phyloP scores from a whole-genome alignment of 805 yeast species.

The Myxozyma vanderwaltii region DNA sequence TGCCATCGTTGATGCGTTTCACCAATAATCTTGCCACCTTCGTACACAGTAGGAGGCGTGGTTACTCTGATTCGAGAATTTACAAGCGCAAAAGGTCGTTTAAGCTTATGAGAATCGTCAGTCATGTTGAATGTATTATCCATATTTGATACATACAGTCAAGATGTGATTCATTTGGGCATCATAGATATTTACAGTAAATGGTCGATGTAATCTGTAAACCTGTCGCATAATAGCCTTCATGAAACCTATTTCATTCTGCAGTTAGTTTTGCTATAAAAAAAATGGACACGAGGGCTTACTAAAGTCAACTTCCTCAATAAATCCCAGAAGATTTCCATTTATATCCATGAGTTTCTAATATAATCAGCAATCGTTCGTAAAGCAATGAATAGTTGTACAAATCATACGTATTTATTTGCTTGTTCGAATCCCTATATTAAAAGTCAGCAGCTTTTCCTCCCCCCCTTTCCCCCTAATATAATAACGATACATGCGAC shows the following conservation, averaged over 20 bases:
- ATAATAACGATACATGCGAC: not conserved
- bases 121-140: too few relatives aligned
- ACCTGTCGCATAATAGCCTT: constrained; percentile 80
- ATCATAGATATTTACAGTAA: constrained; percentile 45
- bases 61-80: constrained; percentile 82
- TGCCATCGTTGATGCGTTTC: constrained; percentile 95
- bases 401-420: constrained; percentile 56
- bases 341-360: constrained; percentile 61
- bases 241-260: constrained; percentile 40
- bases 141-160: constrained; percentile 34
- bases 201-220: constrained; percentile 82
- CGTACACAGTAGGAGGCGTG: constrained; percentile 52
- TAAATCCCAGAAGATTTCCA: constrained; percentile 76
- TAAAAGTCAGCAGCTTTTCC: not conserved
- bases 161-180: constrained; percentile 42
- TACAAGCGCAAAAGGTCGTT: constrained; percentile 82
- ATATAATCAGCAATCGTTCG: constrained; percentile 6
- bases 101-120: constrained; percentile 44
- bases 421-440: constrained; percentile 82
- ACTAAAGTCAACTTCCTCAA: constrained; percentile 80
- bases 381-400: not conserved
- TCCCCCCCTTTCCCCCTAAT: not conserved
- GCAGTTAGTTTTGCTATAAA: not conserved
- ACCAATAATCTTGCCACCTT: constrained; percentile 59
- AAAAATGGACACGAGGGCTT: not conserved